Conservation (phyloP, 306 rosid genomes). For the Corylus americana region DNA sequence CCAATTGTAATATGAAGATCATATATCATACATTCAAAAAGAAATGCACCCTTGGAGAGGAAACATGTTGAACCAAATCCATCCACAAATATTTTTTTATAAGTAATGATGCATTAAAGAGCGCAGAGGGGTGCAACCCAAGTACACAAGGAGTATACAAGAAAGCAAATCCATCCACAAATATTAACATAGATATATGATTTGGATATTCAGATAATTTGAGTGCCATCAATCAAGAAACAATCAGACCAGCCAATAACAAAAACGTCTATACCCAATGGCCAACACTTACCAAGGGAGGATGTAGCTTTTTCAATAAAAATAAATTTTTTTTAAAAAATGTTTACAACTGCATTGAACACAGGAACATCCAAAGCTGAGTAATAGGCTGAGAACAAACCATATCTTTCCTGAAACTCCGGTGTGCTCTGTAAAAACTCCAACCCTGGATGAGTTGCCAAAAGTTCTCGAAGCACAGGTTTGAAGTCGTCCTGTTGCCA, state of each 20-base stretch:
- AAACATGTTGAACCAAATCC: neutral
- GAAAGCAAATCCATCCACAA: neutral
- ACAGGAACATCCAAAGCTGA: constrained; percentile 2
- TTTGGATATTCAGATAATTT: neutral
- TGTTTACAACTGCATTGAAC: neutral
- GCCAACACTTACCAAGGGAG: neutral
- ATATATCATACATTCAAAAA: neutral
- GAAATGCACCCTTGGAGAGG: neutral
- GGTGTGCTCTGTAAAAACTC: constrained; percentile 98
- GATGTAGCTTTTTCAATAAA: neutral
- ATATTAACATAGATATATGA: neutral
- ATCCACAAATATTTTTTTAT: neutral
- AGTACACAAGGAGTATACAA: too few species aligned
- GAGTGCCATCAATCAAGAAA: neutral
- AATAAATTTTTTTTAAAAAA: neutral
- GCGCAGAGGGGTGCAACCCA: too few species aligned
- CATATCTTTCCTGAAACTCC: constrained; percentile 99
- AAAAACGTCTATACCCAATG: neutral
- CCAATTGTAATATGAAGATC: neutral
- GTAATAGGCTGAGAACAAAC: constrained; percentile 55
- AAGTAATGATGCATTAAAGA: too few species aligned
- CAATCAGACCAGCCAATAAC: neutral
- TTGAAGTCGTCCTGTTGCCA: constrained; percentile 85
- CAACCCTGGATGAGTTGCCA: constrained; percentile 96
- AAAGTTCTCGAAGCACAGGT: constrained; percentile 90